These are phyloP conservation scores for Hymenotorrendiella dingleyae DNA, from an alignment of 2,329 filamentous ascomycete genomes.

Conservation along the genomic window DNA sequence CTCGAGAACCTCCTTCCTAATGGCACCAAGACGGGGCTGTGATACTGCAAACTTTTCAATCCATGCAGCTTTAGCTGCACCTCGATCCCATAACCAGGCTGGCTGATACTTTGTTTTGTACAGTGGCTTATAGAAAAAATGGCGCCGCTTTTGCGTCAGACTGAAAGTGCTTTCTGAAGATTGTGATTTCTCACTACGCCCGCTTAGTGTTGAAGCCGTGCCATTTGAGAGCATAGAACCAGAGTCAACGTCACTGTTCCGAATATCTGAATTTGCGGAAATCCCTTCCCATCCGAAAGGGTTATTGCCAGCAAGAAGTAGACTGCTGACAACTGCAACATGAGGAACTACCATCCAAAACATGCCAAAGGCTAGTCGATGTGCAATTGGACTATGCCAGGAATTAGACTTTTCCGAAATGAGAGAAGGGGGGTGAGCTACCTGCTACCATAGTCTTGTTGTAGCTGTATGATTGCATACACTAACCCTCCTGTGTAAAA, in stretches of 20 bases:
- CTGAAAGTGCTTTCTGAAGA: conserved; percentile 1
- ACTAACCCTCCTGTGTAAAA: conserved; percentile 21
- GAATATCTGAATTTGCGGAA: conserved; percentile 14
- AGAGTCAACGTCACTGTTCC: conserved; percentile 13
- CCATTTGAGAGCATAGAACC: too few relatives aligned
- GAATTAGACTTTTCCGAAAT: too few relatives aligned
- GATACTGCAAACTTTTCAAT: conserved; percentile 11
- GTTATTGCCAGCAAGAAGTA: conserved; percentile 19
- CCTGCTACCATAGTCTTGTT: too few relatives aligned
- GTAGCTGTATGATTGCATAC: too few relatives aligned
- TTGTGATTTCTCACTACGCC: conserved; percentile 8
- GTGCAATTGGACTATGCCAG: too few relatives aligned
- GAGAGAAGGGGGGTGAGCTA: too few relatives aligned
- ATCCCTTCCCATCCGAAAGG: conserved; percentile 17
- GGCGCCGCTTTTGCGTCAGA: conserved; percentile 1
- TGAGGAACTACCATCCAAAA: conserved; percentile 24
- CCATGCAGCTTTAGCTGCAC: conserved; percentile 15
- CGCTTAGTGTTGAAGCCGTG: too few relatives aligned
- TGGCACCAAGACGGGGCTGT: conserved; percentile 9
- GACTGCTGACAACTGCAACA: conserved; percentile 14
- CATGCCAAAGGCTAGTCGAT: conserved; percentile 18
- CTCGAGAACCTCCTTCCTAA: conserved; percentile 1
- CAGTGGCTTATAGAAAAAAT: conserved; percentile 10
- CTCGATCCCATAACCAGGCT: conserved; percentile 15
- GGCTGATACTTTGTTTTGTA: conserved; percentile 15